Conservation (phyloP, 169 alveolate genomes). For the Hepatocystis sp. region DNA sequence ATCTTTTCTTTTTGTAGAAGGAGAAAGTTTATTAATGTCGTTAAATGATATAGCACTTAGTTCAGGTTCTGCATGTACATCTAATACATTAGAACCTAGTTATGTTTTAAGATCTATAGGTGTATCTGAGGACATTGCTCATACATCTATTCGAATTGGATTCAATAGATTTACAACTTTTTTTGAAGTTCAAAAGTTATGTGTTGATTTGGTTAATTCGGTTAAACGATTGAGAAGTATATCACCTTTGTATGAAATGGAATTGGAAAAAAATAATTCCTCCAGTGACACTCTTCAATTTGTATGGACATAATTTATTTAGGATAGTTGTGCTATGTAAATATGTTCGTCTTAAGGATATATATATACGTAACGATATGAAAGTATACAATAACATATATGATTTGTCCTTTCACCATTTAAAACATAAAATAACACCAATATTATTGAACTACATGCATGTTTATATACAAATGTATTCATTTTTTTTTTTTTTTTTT, state of each 20-base stretch:
- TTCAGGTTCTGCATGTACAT: slow-evolving; percentile 95
- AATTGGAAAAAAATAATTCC: slow-evolving; percentile 82
- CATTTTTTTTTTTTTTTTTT: no score
- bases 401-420: no score
- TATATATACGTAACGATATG: no score
- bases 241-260: slow-evolving; percentile 95
- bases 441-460: no score
- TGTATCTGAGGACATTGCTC: slow-evolving; percentile 97
- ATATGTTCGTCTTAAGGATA: no score
- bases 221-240: slow-evolving; percentile 90
- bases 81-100: slow-evolving; percentile 91
- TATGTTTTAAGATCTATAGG: slow-evolving; percentile 97
- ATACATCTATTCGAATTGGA: slow-evolving; percentile 97
- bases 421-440: no score
- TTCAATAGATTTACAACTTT: slow-evolving; percentile 97
- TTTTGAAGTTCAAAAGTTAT: slow-evolving; percentile 92
- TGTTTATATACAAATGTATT: no score
- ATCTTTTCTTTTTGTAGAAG: slow-evolving; percentile 96
- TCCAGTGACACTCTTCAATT: slow-evolving; percentile 55
- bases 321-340: no score
- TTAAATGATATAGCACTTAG: slow-evolving; percentile 90
- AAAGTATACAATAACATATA: no score
- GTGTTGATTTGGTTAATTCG: slow-evolving; percentile 84
- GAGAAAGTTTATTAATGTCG: slow-evolving; percentile 94
- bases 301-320: slow-evolving; percentile 43